phyloP scores from a whole-genome alignment of 495 filamentous ascomycete genomes.

The Aspergillus coremiiformis region DNA sequence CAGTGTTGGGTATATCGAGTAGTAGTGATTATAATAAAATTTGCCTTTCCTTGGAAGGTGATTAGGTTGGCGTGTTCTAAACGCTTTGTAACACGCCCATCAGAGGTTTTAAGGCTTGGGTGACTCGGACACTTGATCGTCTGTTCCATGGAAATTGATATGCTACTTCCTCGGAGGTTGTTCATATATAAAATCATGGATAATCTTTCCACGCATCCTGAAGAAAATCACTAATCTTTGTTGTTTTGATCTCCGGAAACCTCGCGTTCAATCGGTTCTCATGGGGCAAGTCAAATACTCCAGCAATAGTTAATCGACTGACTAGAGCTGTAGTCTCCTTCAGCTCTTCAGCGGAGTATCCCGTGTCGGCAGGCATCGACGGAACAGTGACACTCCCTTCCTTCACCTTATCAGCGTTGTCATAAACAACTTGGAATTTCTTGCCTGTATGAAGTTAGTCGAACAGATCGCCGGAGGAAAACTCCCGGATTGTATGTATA shows the following conservation, averaged over 20 bases:
- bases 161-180: too few relatives aligned
- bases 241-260: conserved; percentile 24
- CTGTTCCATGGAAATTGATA: too few relatives aligned
- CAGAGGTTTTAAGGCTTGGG: too few relatives aligned
- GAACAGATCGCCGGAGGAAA: neutral
- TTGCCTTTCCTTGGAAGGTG: neutral
- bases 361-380: conserved; percentile 19
- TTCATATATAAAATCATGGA: neutral
- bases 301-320: conserved; percentile 26
- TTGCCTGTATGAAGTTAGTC: conserved; percentile 23
- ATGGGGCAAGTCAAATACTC: conserved; percentile 27
- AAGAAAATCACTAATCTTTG: conserved; percentile 25
- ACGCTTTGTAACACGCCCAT: neutral
- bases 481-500: conserved; percentile 5
- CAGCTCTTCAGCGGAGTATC: conserved; percentile 21
- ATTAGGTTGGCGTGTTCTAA: neutral
- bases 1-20: neutral
- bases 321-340: conserved; percentile 26
- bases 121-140: too few relatives aligned
- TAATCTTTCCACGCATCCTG: conserved; percentile 17
- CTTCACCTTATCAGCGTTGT: conserved; percentile 40
- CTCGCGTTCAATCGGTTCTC: conserved; percentile 18
- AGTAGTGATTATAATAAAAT: neutral
- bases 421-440: conserved; percentile 44
- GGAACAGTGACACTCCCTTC: conserved; percentile 42